phyloP scores from a whole-genome alignment of 2,329 filamentous ascomycete species.

The Diplodia mutila region DNA sequence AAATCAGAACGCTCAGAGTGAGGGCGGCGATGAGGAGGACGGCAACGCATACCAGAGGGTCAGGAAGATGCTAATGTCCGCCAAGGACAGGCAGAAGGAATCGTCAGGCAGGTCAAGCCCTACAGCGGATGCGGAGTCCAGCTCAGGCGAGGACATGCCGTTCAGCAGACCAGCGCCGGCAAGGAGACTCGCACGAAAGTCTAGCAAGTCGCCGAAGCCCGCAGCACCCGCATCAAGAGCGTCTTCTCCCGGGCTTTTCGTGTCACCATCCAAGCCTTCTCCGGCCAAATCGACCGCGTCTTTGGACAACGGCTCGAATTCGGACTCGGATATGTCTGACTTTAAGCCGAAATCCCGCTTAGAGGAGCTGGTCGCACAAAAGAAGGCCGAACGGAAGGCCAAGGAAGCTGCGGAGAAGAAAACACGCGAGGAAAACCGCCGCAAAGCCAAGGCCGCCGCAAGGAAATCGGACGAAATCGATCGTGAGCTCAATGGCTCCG shows the following conservation, averaged over 20 bases:
- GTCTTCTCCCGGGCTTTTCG: constrained; percentile 60
- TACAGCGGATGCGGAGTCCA: constrained; percentile 21
- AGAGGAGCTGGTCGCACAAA: constrained; percentile 71
- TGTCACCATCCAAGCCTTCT: constrained; percentile 50
- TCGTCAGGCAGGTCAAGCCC: constrained; percentile 19
- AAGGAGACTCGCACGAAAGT: not conserved
- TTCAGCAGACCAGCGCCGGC: not conserved
- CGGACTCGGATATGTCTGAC: constrained; percentile 52
- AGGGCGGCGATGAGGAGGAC: constrained; percentile 32
- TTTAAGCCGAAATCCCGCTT: constrained; percentile 63
- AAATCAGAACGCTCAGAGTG: constrained; percentile 27
- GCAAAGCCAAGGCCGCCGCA: constrained; percentile 25
- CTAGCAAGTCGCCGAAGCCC: not conserved
- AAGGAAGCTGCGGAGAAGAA: constrained; percentile 61
- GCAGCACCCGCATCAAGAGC: constrained; percentile 33
- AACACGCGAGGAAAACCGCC: constrained; percentile 44
- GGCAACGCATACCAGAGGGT: constrained; percentile 49
- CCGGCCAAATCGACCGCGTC: constrained; percentile 41
- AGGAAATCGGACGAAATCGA: constrained; percentile 32
- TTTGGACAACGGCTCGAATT: constrained; percentile 33
- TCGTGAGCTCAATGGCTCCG: constrained; percentile 49
- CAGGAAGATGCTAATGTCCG: constrained; percentile 49
- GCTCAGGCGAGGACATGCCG: constrained; percentile 29
- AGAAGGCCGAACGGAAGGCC: constrained; percentile 70
- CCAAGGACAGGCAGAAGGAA: constrained; percentile 31